Percentiles rank a stretch among this genome's conserved stretches.
phyloP scores from a whole-genome alignment of 495 filamentous ascomycete genomes.

The Margaritispora aquatica region DNA sequence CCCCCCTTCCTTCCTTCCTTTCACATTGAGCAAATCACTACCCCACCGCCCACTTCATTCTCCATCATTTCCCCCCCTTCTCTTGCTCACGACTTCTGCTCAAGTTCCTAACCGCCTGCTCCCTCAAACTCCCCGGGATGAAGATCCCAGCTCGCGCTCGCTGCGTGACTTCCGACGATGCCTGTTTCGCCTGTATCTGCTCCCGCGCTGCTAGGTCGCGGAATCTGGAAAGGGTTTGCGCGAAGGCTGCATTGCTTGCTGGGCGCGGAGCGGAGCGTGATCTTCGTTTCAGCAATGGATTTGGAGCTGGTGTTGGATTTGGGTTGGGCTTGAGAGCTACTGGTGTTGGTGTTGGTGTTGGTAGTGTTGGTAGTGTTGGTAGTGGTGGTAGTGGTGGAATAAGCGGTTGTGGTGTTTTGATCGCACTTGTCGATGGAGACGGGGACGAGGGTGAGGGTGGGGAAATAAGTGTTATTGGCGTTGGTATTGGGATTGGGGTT shows the following conservation, averaged over 20 bases:
- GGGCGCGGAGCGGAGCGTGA: neutral
- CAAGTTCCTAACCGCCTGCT: constrained; percentile 11
- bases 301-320: too few species aligned
- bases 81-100: constrained; percentile 1
- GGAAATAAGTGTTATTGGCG: too few species aligned
- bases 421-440: too few species aligned
- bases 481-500: neutral
- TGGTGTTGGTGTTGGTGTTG: too few species aligned
- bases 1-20: too few species aligned
- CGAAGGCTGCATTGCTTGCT: constrained; percentile 1
- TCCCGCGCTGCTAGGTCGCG: neutral
- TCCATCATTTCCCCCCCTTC: neutral
- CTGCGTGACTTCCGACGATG: constrained; percentile 5
- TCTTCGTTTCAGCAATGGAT: too few species aligned
- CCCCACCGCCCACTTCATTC: neutral
- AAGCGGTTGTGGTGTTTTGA: too few species aligned
- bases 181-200: neutral
- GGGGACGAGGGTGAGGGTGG: too few species aligned
- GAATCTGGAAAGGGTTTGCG: neutral
- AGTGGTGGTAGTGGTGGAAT: too few species aligned
- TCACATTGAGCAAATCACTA: too few species aligned
- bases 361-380: too few species aligned
- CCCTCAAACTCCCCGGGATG: constrained; percentile 13
- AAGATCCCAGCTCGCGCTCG: constrained; percentile 9
- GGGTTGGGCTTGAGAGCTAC: too few species aligned